phyloP scores from a whole-genome alignment of 805 yeast genomes.

The Candida ficus region DNA sequence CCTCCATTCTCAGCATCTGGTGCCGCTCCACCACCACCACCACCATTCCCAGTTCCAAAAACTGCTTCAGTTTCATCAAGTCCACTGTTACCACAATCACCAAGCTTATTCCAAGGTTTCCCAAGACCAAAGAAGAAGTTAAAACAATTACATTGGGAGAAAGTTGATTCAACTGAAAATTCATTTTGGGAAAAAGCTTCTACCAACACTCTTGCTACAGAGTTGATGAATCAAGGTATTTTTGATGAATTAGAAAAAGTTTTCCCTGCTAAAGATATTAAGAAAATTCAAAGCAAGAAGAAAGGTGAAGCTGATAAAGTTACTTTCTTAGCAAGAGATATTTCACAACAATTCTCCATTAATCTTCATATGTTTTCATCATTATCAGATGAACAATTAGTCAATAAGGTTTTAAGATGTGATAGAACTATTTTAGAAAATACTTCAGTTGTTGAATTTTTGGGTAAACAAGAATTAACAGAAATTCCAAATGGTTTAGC shows the following conservation, averaged over 20 bases:
- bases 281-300: constrained; percentile 37
- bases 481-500: constrained; percentile 70
- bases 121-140: constrained; percentile 43
- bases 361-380: constrained; percentile 75
- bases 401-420: constrained; percentile 70
- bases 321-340: constrained; percentile 71
- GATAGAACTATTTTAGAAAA: constrained; percentile 65
- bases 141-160: constrained; percentile 97
- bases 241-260: constrained; percentile 78
- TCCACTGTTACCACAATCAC: constrained; percentile 16
- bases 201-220: constrained; percentile 49
- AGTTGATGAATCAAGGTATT: constrained; percentile 70
- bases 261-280: constrained; percentile 74
- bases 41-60: constrained; percentile 17
- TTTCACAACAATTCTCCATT: constrained; percentile 93
- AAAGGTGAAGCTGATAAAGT: constrained; percentile 31
- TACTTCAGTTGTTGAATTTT: constrained; percentile 75
- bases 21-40: constrained; percentile 27
- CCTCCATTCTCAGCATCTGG: constrained; percentile 19
- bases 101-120: constrained; percentile 10
- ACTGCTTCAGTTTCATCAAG: constrained; percentile 13
- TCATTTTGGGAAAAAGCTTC: constrained; percentile 80
- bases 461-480: constrained; percentile 66
- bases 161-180: constrained; percentile 73
- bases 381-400: constrained; percentile 58